Base-by-base conservation (phyloP, 2,329 filamentous ascomycete species). In the Epichloe uncinata region DNA sequence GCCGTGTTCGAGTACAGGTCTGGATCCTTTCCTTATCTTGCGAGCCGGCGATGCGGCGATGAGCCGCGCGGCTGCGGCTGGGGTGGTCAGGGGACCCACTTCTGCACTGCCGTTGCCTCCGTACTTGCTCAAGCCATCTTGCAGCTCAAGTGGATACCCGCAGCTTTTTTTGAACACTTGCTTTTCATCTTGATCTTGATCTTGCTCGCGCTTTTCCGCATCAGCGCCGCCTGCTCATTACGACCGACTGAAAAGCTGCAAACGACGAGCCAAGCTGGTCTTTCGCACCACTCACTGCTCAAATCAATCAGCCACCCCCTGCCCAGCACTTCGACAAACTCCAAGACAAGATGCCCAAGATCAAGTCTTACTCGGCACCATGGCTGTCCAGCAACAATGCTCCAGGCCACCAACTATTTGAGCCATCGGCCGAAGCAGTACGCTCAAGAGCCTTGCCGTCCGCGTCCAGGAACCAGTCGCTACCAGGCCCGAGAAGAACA, bases 301-400 rank as follows among this genome's bases (percentile, higher is more conserved):
- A 5, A 33, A 35, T 15, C 30, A 12, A 26, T 26, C 6, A 2
- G 26, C 26, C 26, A 9, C 26, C 26, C n/a, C 26, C 26, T 30
- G 26, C 26, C 26, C 26, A 30, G 26, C 26, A 9, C 16, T n/a
- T n/a, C 30, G 33, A 36, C 8, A 8, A 30, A 16, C 45, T 20
- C 22, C 22, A 6, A 26, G 13, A 22, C 57, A 68, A 63, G 52
- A 96, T 96, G 91, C 87, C 88, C 37, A 89, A 85, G 67, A 81
- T 95, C 61, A 82, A 86, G 63, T 82, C 81, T 65, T 91, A 89
- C 68, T 90, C 87, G 61, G 89, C 91, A 50, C 73, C 82, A 57
- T 98, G 90, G 88, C 82, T 98, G 50, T 82, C 83, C 54, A 79
- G 82, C 60, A 84, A 85, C 47, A 48, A 49, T 16, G 82, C 82